Evolutionary conservation across 2,329 filamentous ascomycete species (phyloP), one percentile per base, ranked within the genome.

Genomic region (Trichoderma cornu-damae): DNA sequence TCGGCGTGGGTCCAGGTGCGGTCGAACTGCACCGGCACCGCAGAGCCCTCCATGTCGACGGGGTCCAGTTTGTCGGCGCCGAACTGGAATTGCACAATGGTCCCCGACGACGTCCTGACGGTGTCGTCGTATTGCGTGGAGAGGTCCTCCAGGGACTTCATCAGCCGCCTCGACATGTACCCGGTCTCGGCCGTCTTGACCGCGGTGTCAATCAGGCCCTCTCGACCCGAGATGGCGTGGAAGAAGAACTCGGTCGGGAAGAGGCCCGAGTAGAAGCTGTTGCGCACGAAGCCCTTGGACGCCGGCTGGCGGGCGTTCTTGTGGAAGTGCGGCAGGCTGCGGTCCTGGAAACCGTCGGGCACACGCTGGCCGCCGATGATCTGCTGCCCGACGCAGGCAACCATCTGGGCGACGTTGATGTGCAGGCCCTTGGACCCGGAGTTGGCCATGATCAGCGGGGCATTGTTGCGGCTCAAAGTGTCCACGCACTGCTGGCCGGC

Each of bases 321-420:
- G 54, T 91, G 87, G 69, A 97, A 99, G 72, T 99, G 94, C 37
- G 94, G 94, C 54, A 99, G 73, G 57, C 88, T 96, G 66, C 94
- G 85, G 71, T 97, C 93, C 70, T 97, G 93, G 74, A 99, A 99
- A 6, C 94, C 94, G 73, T 99, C 90, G 43, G 90, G 83, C 30
- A 99, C 92, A 82, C 94, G 92, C 67, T 89, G 84, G 48, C 91
- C 90, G 60, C 89, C 89, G 67, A 99, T 97, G 82, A 97, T 96
- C 66, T 99, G 94, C 74, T 99, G 94, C 50, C 94, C 94, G 69
- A 99, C 94, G 59, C 92, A 86, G 57, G 94, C 93, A 69, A 97
- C 89, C 94, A 99, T 99, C 76, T 99, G 94, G 7, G 94, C 94
- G 32, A 99, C 94, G 78, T 99, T 99, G 78, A 99, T 95, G 66